Evolutionary conservation across 331 rosid genomes (phyloP), one percentile per base, ranked within the genome.

Genomic region (Acacia concinna): DNA sequence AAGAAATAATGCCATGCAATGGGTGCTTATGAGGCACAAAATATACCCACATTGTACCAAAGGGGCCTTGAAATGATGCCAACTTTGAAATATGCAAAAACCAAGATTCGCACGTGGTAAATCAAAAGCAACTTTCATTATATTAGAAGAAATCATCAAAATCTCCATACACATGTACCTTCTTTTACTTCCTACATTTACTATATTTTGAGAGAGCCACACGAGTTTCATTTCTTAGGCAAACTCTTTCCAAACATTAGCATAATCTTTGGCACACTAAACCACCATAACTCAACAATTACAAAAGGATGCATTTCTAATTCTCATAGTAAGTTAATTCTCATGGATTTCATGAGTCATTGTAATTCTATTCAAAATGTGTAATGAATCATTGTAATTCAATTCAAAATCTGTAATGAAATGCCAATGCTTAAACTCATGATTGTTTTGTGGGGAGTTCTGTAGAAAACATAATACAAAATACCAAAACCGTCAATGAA

Each of bases 81-180:
- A 72, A 52, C 40, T 65, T 72, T 27, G 68, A 73, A 68, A 64
- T 17, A 81, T 12, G 47, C n/a, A 32, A 75, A 37, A 71, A 47
- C 46, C 56, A 52, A 71, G 47, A 37, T 47, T 34, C 31, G 1
- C 9, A 5, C 37, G 25, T 21, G 52, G 63, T 60, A 21, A 68
- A 69, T 60, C 74, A 74, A 32, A 67, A 82, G 77, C 1, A 75
- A 69, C 69, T 40, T 66, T 56, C 37, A 71, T 41, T 44, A 37
- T 66, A 66, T 20, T n/a, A 40, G 18, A 66, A 20, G 30, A 9
- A 10, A 66, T 35, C 9, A 38, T 27, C 49, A 38, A 35, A 67
- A 67, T 67, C 49, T 67, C 49, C 72, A 37, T 37, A n/a, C 44
- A 73, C 65, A 43, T 32, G 57, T 46, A 40, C 21, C 35, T 78